Percentiles rank a stretch among this genome's conserved stretches.
Conservation (phyloP, 2,329 filamentous ascomycete genomes). For the Aureobasidium sp. region DNA sequence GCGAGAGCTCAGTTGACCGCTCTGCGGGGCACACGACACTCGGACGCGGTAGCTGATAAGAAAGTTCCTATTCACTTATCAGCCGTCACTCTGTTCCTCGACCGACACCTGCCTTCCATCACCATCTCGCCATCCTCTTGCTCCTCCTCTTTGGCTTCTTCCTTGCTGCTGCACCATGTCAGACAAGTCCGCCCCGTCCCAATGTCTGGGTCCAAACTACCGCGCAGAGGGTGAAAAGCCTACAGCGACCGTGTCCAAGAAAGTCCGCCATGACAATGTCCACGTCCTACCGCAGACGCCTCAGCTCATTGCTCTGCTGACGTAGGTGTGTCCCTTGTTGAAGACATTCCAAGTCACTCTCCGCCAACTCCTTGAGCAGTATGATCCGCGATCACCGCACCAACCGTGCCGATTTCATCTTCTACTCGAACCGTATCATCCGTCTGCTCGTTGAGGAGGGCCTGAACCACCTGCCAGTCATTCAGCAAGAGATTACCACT, state of each 20-base stretch:
- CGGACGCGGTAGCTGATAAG: neutral
- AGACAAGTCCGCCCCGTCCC: slow-evolving; percentile 30
- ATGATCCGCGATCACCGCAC: slow-evolving; percentile 94
- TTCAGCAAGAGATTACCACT: slow-evolving; percentile 82
- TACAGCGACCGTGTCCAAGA: slow-evolving; percentile 79
- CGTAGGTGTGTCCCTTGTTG: slow-evolving; percentile 56
- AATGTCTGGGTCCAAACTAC: slow-evolving; percentile 76
- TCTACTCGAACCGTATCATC: slow-evolving; percentile 98
- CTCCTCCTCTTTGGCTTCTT: neutral
- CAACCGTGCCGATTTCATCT: slow-evolving; percentile 92
- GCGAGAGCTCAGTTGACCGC: neutral
- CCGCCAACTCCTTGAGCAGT: slow-evolving; percentile 41
- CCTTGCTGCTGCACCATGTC: neutral
- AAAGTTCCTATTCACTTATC: neutral
- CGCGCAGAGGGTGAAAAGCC: slow-evolving; percentile 66
- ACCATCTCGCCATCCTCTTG: neutral
- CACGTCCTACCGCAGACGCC: slow-evolving; percentile 87
- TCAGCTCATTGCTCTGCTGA: slow-evolving; percentile 92
- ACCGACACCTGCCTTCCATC: neutral
- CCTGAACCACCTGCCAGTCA: slow-evolving; percentile 88
- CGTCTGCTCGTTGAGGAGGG: slow-evolving; percentile 94
- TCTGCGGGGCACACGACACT: slow-evolving; percentile 11
- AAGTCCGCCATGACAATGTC: slow-evolving; percentile 77
- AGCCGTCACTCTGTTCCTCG: neutral
- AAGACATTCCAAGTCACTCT: neutral